Percentiles rank a stretch among this genome's conserved stretches.
These are phyloP conservation scores for Sporothrix globosa DNA, from an alignment of 2,329 filamentous ascomycete genomes.

Conservation along the genomic window DNA sequence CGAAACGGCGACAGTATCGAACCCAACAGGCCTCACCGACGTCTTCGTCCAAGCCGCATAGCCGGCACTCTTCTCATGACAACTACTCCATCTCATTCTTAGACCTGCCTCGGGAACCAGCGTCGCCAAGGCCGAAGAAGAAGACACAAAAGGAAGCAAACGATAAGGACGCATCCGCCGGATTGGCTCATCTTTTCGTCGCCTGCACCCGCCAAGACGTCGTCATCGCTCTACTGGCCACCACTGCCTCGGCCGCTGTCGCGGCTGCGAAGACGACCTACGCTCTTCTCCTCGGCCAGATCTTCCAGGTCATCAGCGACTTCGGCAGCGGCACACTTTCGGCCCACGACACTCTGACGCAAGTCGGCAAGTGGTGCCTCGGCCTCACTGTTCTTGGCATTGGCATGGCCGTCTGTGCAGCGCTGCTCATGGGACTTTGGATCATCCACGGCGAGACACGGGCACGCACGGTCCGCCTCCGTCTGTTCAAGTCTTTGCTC, in stretches of 20 bases:
- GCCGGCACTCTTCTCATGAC: background rate
- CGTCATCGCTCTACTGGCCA: slow-evolving; percentile 56
- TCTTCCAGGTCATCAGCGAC: slow-evolving; percentile 72
- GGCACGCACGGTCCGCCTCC: slow-evolving; percentile 65
- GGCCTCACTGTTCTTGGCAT: slow-evolving; percentile 66
- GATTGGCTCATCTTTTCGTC: slow-evolving; percentile 60
- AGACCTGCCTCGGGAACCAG: background rate
- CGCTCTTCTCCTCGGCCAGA: slow-evolving; percentile 70
- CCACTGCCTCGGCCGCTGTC: slow-evolving; percentile 60
- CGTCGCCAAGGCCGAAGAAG: background rate
- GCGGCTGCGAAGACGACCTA: slow-evolving; percentile 67
- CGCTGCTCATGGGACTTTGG: slow-evolving; percentile 70
- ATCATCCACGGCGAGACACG: slow-evolving; percentile 80
- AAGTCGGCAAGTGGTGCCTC: slow-evolving; percentile 63
- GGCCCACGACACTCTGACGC: slow-evolving; percentile 53
- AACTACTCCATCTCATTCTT: background rate
- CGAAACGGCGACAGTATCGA: background rate
- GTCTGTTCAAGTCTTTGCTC: slow-evolving; percentile 70
- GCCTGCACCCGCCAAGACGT: slow-evolving; percentile 70
- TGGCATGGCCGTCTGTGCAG: slow-evolving; percentile 68
- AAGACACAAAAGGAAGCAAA: background rate
- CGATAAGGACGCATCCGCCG: background rate
- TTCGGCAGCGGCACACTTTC: slow-evolving; percentile 57
- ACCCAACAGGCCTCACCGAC: background rate
- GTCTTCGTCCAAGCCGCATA: background rate